Conservation (phyloP, 2,329 filamentous ascomycete species). For the Scedosporium boydii region DNA sequence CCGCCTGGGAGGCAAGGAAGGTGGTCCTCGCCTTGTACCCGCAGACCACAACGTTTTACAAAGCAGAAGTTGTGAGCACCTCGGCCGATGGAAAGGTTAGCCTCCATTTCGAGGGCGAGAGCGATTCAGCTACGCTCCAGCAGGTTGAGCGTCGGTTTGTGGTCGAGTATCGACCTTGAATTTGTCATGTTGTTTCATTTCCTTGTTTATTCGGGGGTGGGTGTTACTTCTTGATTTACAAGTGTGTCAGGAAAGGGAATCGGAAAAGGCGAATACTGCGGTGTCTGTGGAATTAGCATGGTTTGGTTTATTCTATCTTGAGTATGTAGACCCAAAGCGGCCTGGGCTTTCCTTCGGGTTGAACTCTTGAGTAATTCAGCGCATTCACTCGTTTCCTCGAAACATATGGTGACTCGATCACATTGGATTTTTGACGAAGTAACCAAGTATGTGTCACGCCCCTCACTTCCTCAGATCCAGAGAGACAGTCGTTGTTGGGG, state of each 20-base stretch:
- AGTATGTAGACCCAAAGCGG: too few species aligned
- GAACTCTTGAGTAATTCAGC: too few species aligned
- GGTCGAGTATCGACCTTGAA: constrained; percentile 38
- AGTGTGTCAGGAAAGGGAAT: not conserved
- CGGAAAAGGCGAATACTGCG: not conserved
- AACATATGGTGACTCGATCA: too few species aligned
- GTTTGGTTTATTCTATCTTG: too few species aligned
- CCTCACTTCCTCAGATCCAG: too few species aligned
- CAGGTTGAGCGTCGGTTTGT: constrained; percentile 69
- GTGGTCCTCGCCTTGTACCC: constrained; percentile 72
- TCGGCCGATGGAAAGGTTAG: constrained; percentile 41
- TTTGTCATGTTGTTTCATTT: not conserved
- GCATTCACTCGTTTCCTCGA: too few species aligned
- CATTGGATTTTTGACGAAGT: too few species aligned
- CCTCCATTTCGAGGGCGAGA: constrained; percentile 72
- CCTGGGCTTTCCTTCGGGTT: too few species aligned
- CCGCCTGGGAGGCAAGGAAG: constrained; percentile 57
- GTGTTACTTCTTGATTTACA: not conserved
- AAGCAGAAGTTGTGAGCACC: constrained; percentile 66
- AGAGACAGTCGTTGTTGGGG: too few species aligned
- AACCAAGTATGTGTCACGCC: too few species aligned
- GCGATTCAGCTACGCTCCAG: constrained; percentile 63
- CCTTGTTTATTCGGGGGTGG: not conserved
- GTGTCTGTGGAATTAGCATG: not conserved
- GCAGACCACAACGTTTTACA: constrained; percentile 78